A percentile compares a stretch with the other conserved stretches of the same genome.
phyloP scores from a whole-genome alignment of 129 eudicot genomes.

The Flaveria sonorensis region DNA sequence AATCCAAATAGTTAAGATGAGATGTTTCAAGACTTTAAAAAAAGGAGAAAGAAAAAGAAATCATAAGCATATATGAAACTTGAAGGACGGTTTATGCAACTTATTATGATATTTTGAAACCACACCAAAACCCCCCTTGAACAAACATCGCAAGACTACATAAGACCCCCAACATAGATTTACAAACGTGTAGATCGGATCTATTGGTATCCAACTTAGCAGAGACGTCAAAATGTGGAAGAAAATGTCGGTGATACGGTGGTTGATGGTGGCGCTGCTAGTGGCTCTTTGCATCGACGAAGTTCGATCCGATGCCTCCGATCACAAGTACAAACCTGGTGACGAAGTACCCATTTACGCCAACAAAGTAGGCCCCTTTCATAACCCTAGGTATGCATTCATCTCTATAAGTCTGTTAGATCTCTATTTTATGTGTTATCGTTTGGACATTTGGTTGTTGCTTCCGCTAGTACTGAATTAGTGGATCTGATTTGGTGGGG shows the following conservation, averaged over 20 bases:
- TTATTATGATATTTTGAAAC: not conserved
- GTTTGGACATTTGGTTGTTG: slow-evolving; percentile 4
- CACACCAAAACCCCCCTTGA: slow-evolving; percentile 20
- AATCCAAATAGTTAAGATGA: too few relatives aligned
- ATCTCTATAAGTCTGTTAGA: slow-evolving; percentile 1
- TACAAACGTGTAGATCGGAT: slow-evolving; percentile 31
- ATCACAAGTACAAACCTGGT: slow-evolving; percentile 73
- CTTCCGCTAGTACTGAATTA: slow-evolving; percentile 5
- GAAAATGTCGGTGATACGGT: slow-evolving; percentile 39
- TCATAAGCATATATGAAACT: not conserved
- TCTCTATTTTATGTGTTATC: slow-evolving; percentile 17
- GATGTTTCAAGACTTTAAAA: too few relatives aligned
- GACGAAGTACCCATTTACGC: slow-evolving; percentile 85
- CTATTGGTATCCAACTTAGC: slow-evolving; percentile 19
- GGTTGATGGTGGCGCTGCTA: slow-evolving; percentile 35
- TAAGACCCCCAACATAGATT: slow-evolving; percentile 10
- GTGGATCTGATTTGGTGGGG: slow-evolving; percentile 27
- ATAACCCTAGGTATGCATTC: slow-evolving; percentile 72
- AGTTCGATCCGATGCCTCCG: slow-evolving; percentile 69
- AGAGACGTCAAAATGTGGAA: slow-evolving; percentile 32
- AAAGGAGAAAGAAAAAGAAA: too few relatives aligned
- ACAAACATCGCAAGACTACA: slow-evolving; percentile 21
- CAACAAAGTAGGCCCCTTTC: slow-evolving; percentile 93
- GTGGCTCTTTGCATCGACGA: not conserved
- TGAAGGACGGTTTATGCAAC: slow-evolving; percentile 17